These are phyloP conservation scores for Wickerhamiella sorbophila DNA, from an alignment of 805 yeast species.

Conservation along the genomic window DNA sequence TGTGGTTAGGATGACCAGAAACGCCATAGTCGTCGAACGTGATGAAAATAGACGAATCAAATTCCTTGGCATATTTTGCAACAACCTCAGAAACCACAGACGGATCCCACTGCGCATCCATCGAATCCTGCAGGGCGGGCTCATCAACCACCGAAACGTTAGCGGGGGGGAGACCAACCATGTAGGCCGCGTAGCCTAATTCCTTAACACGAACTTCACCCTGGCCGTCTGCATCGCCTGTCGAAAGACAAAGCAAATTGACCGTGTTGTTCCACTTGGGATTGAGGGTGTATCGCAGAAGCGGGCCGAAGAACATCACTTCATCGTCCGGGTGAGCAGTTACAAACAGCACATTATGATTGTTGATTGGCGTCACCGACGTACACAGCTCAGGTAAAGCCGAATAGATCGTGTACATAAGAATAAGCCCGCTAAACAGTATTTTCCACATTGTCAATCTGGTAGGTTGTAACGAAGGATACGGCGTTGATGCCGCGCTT, in stretches of 20 bases:
- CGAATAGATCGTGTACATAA: not conserved
- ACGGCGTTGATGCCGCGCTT: not conserved
- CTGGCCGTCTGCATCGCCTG: constrained; percentile 62
- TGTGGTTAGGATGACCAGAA: constrained; percentile 81
- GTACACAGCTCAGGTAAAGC: constrained; percentile 7
- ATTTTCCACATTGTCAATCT: not conserved
- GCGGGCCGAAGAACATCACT: constrained; percentile 90
- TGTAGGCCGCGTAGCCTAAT: constrained; percentile 37
- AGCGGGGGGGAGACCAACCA: constrained; percentile 34
- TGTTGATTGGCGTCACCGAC: constrained; percentile 13
- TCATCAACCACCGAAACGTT: constrained; percentile 36
- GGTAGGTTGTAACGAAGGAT: not conserved
- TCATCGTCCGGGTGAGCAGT: constrained; percentile 98
- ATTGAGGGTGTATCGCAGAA: constrained; percentile 40
- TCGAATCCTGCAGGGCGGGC: constrained; percentile 48
- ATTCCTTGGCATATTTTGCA: constrained; percentile 17
- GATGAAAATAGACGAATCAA: constrained; percentile 32
- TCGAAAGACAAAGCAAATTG: constrained; percentile 54
- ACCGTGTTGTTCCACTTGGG: constrained; percentile 37
- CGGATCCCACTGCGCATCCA: constrained; percentile 50
- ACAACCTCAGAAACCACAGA: constrained; percentile 30
- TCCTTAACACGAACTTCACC: constrained; percentile 54
- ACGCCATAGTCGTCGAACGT: constrained; percentile 79
- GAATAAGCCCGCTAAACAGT: constrained; percentile 2
- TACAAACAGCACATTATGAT: constrained; percentile 29